Percentiles rank a stretch among this genome's conserved stretches.
These are phyloP conservation scores for Pseudoturritis turrita DNA, from an alignment of 345 rosid genomes.

Conservation along the genomic window DNA sequence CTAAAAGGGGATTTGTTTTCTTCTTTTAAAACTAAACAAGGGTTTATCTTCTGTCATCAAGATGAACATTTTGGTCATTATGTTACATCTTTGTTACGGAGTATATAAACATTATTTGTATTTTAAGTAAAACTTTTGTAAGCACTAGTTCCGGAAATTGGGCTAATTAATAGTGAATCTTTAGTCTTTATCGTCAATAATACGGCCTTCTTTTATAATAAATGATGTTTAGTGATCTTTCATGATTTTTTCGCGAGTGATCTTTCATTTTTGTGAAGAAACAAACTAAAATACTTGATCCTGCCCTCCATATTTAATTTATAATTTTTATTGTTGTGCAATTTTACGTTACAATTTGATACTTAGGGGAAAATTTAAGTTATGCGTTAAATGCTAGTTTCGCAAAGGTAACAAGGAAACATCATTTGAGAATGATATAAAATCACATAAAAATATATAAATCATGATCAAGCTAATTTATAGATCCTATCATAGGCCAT, in stretches of 20 bases:
- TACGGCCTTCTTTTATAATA: background rate
- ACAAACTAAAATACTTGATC: background rate
- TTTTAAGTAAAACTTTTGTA: constrained; percentile 1
- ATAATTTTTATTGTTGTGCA: background rate
- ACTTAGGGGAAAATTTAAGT: background rate
- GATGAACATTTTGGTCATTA: too few relatives aligned
- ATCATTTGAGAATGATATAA: constrained; percentile 11
- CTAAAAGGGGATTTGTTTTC: constrained; percentile 10
- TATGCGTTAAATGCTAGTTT: background rate
- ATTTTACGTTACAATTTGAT: background rate
- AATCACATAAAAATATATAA: background rate
- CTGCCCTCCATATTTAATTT: background rate
- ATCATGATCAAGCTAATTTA: constrained; percentile 8
- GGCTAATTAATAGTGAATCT: constrained; percentile 17
- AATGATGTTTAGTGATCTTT: background rate
- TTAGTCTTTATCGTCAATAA: constrained; percentile 14
- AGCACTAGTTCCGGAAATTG: constrained; percentile 31
- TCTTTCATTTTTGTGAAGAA: background rate
- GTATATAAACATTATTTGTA: background rate
- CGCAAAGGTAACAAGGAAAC: background rate
- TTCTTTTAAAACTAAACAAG: background rate
- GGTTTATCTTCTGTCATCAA: constrained; percentile 12
- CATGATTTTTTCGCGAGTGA: background rate
- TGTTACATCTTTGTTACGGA: too few relatives aligned
- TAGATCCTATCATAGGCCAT: background rate